Evolutionary conservation across 345 rosid genomes (phyloP).

Genomic region (Eucalyptus sp.): DNA sequence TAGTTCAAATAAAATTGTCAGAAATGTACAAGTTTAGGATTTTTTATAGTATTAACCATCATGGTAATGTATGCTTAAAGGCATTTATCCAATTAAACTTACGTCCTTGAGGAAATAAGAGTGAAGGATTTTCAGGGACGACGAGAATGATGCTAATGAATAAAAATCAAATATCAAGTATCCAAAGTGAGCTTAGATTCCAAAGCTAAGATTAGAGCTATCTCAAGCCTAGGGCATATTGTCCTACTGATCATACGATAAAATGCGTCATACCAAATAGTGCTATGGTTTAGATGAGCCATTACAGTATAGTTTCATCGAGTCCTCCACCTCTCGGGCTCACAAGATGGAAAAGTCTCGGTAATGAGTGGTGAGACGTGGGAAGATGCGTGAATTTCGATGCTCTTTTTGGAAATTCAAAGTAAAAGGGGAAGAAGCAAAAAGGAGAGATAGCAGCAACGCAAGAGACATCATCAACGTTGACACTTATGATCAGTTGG

Average conservation of each 20-base stretch:
- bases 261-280: neutral
- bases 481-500: neutral
- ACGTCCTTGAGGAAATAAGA: neutral
- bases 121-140: neutral
- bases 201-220: neutral
- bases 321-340: neutral
- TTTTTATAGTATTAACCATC: too few species aligned
- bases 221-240: neutral
- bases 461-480: neutral
- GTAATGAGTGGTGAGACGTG: neutral
- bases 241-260: neutral
- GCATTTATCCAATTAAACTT: neutral
- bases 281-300: neutral
- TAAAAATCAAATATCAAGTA: neutral
- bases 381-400: neutral
- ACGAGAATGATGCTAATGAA: neutral
- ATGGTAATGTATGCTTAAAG: neutral
- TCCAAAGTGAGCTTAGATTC: neutral
- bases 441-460: neutral
- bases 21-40: too few species aligned
- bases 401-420: neutral
- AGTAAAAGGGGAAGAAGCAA: neutral
- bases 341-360: neutral
- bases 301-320: neutral
- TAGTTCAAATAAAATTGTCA: fast-evolving